These are phyloP conservation scores for sorghum (Sorghum bicolor) DNA, from an alignment of 176 grass and related monocot genomes.

Conservation along the genomic window DNA sequence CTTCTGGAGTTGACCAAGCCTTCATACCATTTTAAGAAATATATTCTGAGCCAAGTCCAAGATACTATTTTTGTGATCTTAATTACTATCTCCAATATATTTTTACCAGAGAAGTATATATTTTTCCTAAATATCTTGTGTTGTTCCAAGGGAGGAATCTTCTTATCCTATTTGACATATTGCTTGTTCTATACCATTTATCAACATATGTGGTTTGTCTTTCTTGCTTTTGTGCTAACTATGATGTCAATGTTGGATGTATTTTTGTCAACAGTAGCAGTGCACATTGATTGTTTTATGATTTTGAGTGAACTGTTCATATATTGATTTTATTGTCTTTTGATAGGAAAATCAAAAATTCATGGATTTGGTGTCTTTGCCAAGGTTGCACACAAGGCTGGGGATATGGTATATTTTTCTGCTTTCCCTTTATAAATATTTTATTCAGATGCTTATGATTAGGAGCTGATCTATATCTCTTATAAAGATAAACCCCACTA, in stretches of 20 bases:
- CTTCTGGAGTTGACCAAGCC: background rate
- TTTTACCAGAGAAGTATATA: background rate
- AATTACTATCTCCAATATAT: background rate
- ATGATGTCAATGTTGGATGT: background rate
- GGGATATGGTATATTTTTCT: conserved; percentile 79
- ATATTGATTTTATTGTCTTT: background rate
- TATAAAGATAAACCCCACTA: no score
- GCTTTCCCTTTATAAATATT: conserved; percentile 17
- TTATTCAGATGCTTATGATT: conserved; percentile 10
- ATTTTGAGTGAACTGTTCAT: conserved; percentile 15
- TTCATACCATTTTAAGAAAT: conserved; percentile 12
- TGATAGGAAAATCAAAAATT: conserved; percentile 95
- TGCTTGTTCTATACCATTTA: background rate
- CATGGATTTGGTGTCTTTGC: conserved; percentile 98
- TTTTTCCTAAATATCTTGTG: conserved; percentile 5
- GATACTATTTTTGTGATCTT: conserved; percentile 11
- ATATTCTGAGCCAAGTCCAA: background rate
- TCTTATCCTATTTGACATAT: conserved; percentile 7
- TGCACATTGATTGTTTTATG: no score
- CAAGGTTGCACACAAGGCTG: conserved; percentile 92
- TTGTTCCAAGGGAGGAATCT: conserved; percentile 1
- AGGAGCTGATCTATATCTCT: conserved; percentile 18
- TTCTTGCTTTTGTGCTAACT: conserved; percentile 17
- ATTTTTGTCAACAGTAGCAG: conserved; percentile 9
- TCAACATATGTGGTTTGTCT: background rate